Evolutionary conservation across 257 asterid genomes (phyloP), one percentile per base, ranked within the genome.

Genomic region (Rehmannia glutinosa): DNA sequence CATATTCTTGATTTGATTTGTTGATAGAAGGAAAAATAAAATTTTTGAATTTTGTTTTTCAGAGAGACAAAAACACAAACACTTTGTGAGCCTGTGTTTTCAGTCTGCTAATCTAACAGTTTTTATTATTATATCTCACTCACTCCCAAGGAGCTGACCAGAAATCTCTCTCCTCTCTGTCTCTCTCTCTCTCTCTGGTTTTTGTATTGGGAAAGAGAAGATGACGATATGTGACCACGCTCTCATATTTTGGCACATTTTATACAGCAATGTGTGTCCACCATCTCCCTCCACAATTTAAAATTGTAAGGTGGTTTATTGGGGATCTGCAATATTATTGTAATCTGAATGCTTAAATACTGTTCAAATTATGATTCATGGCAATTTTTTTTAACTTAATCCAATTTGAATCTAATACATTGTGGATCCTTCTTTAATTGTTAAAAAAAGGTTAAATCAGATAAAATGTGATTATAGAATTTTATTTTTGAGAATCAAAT

Each of bases 91-190:
- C 55, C 17, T 41, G 19, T 25, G 45, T 46, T 41, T 16, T 52
- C 47, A 25, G 39, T 62, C 73, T 71, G 38, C 61, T 49, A 67
- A 65, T 76, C 69, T 24, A 61, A 38, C 78, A 77, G 72, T 62
- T 54, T 62, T 49, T 43, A 47, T 33, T 53, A 63, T 20, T 42
- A n/a, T 13, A n/a, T 23, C 46, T 70, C 96, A 73, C 96, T 78
- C 88, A 86, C 94, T 86, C 76, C 85, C 91, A 84, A 74, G 91
- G 78, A 75, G 16, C n/a, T n/a, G 58, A 62, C 60, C 77, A 72
- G 58, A 66, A 46, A 20, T 67, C 64, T 60, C 55, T 70, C 64
- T 28, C 51, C 24, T 45, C 23, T 58, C 69, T 46, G 38, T 69
- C 50, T 33, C 55, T 65, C 20, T 32, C 6, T 54, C 57, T 63